Conservation (phyloP, 495 filamentous ascomycete genomes). For the Hypoxylon intermedium region DNA sequence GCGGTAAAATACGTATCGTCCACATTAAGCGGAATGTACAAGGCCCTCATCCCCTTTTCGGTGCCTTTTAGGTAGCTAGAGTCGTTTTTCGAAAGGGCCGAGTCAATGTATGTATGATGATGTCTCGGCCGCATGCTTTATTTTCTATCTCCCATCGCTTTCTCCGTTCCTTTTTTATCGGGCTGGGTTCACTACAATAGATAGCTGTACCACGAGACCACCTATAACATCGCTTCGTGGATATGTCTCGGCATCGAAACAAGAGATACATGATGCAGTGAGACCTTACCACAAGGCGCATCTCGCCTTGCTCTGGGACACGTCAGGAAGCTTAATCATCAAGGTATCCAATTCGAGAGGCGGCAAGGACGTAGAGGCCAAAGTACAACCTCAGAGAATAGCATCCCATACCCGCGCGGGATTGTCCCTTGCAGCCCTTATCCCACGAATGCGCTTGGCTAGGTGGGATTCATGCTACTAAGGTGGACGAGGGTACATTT, state of each 20-base stretch:
- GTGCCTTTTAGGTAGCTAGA: constrained; percentile 27
- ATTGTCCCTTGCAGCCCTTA: constrained; percentile 17
- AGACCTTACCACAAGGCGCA: constrained; percentile 34
- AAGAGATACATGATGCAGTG: constrained; percentile 38
- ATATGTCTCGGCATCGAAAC: constrained; percentile 36
- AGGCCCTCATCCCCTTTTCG: constrained; percentile 34
- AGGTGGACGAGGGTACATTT: not conserved
- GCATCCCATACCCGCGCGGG: constrained; percentile 8
- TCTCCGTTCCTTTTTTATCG: not conserved
- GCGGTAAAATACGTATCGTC: constrained; percentile 42
- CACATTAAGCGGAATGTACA: constrained; percentile 41
- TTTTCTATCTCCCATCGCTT: constrained; percentile 6
- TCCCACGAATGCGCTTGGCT: constrained; percentile 5
- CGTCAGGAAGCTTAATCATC: constrained; percentile 37
- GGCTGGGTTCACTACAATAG: constrained; percentile 23
- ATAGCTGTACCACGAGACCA: constrained; percentile 37
- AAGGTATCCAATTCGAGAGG: constrained; percentile 10
- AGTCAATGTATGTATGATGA: constrained; percentile 41
- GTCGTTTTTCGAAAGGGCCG: constrained; percentile 37
- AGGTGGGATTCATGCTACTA: constrained; percentile 8
- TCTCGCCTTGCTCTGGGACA: constrained; percentile 37
- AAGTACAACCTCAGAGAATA: constrained; percentile 8
- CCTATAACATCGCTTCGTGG: constrained; percentile 35
- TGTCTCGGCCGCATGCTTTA: constrained; percentile 36
- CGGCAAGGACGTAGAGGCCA: constrained; percentile 9